Percentiles rank a stretch among this genome's conserved stretches.
phyloP scores from a whole-genome alignment of 306 rosid genomes.

The Amphicarpaea edgeworthii region DNA sequence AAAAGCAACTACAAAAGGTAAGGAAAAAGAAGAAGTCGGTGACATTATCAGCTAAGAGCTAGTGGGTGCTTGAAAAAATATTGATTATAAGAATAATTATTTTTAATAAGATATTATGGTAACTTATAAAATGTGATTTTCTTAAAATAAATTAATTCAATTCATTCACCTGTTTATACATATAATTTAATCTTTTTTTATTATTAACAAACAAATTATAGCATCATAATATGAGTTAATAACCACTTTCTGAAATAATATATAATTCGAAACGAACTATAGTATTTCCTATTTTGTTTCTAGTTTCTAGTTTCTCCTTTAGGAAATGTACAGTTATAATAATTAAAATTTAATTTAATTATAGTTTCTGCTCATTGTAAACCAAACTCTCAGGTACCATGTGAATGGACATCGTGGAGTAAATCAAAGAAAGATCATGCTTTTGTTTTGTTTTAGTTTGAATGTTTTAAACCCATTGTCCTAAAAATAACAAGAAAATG shows the following conservation, averaged over 20 bases:
- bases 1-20: neutral
- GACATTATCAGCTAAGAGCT: neutral
- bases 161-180: neutral
- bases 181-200: neutral
- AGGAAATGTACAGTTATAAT: neutral
- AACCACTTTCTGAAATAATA: neutral
- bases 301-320: neutral
- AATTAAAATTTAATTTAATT: neutral
- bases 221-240: neutral
- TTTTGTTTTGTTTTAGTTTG: neutral
- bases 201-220: neutral
- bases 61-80: neutral
- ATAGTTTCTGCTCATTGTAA: neutral
- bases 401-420: neutral
- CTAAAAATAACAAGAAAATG: slow-evolving; percentile 4
- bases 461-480: neutral
- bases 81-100: neutral
- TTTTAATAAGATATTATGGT: no score
- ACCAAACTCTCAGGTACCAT: neutral
- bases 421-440: neutral
- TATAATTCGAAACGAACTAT: neutral
- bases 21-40: neutral
- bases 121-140: no score
- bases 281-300: neutral
- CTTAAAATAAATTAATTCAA: no score